Percentiles rank a stretch among this genome's conserved stretches.
Evolutionary conservation across 805 yeast species (phyloP).

Genomic region (Yarrowia yakushimensis): DNA sequence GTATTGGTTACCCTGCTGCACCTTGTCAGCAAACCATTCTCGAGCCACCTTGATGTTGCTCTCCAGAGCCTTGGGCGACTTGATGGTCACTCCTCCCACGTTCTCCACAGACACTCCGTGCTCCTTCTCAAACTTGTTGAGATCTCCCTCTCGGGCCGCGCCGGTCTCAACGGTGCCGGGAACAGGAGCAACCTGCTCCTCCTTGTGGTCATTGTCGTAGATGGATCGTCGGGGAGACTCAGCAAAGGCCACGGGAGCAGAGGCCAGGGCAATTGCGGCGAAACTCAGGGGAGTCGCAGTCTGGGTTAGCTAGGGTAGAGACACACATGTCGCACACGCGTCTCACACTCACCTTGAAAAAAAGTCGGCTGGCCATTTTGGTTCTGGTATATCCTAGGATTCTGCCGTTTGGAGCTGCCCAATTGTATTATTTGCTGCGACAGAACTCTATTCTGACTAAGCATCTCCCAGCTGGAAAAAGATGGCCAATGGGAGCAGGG

Average conservation of each 20-base stretch:
- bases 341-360: conserved; percentile 13
- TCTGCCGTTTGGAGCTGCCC: conserved; percentile 2
- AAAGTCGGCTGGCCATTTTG: conserved; percentile 24
- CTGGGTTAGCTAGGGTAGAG: conserved; percentile 1
- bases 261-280: conserved; percentile 14
- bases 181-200: conserved; percentile 29
- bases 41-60: conserved; percentile 48
- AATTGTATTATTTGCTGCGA: conserved; percentile 11
- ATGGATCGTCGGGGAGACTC: conserved; percentile 29
- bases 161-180: conserved; percentile 34
- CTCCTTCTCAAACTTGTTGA: conserved; percentile 28
- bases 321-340: too few relatives aligned
- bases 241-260: conserved; percentile 22
- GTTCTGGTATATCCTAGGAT: background rate
- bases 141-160: conserved; percentile 7
- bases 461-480: background rate
- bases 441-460: conserved; percentile 5
- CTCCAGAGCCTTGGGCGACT: conserved; percentile 52
- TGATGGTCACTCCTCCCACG: conserved; percentile 55
- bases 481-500: background rate
- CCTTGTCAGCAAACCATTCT: conserved; percentile 40
- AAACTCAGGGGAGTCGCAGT: conserved; percentile 8
- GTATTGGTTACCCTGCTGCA: conserved; percentile 40
- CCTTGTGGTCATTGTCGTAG: conserved; percentile 36
- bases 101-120: conserved; percentile 34